Evolutionary conservation across 441 rosid species (phyloP).

Genomic region (Omphalea diandra): DNA sequence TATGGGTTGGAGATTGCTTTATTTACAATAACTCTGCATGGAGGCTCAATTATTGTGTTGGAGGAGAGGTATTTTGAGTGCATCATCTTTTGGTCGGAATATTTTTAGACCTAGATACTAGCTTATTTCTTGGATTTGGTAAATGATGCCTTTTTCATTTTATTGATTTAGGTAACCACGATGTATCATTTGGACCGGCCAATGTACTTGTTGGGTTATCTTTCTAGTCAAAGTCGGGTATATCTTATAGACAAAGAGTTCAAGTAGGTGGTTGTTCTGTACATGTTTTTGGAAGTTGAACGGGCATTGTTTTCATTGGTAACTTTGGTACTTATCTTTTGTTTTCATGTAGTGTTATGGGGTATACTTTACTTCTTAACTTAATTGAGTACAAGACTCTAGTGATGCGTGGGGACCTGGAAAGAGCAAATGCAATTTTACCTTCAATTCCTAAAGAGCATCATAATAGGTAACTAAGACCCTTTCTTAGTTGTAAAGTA

Average conservation of each 20-base stretch:
- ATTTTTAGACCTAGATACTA: too few relatives aligned
- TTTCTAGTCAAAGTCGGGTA: constrained; percentile 91
- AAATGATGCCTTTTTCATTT: constrained; percentile 15
- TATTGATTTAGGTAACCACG: constrained; percentile 70
- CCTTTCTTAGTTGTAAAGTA: too few relatives aligned
- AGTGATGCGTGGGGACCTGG: constrained; percentile 98
- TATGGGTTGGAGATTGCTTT: constrained; percentile 99
- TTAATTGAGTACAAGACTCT: constrained; percentile 98
- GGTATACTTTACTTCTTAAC: constrained; percentile 92
- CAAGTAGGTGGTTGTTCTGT: constrained; percentile 54
- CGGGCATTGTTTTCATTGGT: constrained; percentile 7
- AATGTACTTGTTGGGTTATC: constrained; percentile 96
- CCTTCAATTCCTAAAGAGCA: constrained; percentile 94
- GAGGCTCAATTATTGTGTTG: constrained; percentile 98
- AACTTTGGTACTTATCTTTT: constrained; percentile 14
- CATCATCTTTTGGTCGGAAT: too few relatives aligned
- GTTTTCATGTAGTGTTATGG: constrained; percentile 61
- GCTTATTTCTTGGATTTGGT: too few relatives aligned
- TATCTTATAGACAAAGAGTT: constrained; percentile 95
- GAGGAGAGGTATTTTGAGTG: constrained; percentile 99
- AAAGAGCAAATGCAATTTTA: constrained; percentile 77
- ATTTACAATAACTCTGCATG: constrained; percentile 90
- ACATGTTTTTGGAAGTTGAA: constrained; percentile 17
- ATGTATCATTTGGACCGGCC: constrained; percentile 98
- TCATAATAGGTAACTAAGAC: not conserved